Base-by-base conservation (phyloP, 768 basidiomycete species). In the Harrya chromipes region DNA sequence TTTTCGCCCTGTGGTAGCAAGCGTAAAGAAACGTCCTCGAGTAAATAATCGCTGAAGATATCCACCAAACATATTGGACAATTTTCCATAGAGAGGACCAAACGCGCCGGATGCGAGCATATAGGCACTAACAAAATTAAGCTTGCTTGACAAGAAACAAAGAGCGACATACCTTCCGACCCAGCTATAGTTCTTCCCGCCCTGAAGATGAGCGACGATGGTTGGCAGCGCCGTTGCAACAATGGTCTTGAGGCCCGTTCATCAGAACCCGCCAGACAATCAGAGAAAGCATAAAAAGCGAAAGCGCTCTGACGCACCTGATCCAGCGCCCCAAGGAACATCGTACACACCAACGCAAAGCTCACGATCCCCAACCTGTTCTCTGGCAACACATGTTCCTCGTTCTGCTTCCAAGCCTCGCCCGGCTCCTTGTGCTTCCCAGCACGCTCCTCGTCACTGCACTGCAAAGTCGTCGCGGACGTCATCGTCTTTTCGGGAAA, bases 161-260 rank as follows among this genome's bases (percentile, higher is more conserved):
- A 12, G 17, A 19, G 4, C 9, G 19, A 31, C 70, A 12, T 49
- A 81, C 84, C 77, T 83, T 55, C 82, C 84, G 27, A 87, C 82
- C 86, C 86, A 87, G 46, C 81, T 81, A 54, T 87, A 87, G 37
- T 76, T 70, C 9, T 66, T 74, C 2, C 81, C 83, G 9, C 81
- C 85, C 16, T 80, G 78, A 0, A 88, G 72, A 24, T 85, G 63
- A 6, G 60, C 67, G 17, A 85, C 81, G 40, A 89, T 87, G 2
- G 83, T 85, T 2, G 86, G 85, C n/a, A 88, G 66, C 9, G 86
- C 85, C 6, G 85, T 86, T 6, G 84, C 77, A 19, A 87, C 79
- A 46, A 84, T 82, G 8, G 80, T 82, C 80, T 83, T 38, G 10
- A 5, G 21, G 17, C 19, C 50, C 46, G 7, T 7, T 14, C 7